Conservation (phyloP, 768 basidiomycete genomes). For the Panellus pusillus region DNA sequence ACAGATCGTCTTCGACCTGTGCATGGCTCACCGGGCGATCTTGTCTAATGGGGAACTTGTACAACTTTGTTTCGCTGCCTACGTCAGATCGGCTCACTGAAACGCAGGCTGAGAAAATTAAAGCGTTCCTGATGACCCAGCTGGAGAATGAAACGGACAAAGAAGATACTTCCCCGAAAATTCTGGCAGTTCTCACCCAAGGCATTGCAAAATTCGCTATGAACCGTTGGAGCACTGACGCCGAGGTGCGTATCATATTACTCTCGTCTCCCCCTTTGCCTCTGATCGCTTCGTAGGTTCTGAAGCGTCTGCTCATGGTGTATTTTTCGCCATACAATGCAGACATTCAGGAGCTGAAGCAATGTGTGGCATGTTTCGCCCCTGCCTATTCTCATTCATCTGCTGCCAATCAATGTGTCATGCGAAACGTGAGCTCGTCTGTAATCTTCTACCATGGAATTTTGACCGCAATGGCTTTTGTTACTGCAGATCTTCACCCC, state of each 20-base stretch:
- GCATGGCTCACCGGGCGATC: constrained; percentile 78
- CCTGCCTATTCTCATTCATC: constrained; percentile 86
- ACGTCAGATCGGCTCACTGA: background rate
- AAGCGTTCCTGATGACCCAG: constrained; percentile 55
- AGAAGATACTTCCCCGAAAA: constrained; percentile 32
- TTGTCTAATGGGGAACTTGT: constrained; percentile 42
- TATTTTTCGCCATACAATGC: constrained; percentile 82
- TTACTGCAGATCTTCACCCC: constrained; percentile 51
- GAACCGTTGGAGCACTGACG: constrained; percentile 71
- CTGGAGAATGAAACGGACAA: constrained; percentile 52
- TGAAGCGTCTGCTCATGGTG: constrained; percentile 40
- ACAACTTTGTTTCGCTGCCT: constrained; percentile 2
- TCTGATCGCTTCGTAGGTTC: constrained; percentile 39
- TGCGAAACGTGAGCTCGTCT: constrained; percentile 55
- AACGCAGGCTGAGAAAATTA: constrained; percentile 35
- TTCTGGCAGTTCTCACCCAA: constrained; percentile 71
- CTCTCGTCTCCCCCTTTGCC: constrained; percentile 38
- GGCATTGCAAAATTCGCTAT: constrained; percentile 88
- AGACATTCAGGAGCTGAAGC: constrained; percentile 80
- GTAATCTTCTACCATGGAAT: background rate
- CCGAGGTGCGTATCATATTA: constrained; percentile 48
- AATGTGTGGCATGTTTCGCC: constrained; percentile 86
- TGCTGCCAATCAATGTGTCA: constrained; percentile 65
- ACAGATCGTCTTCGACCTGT: constrained; percentile 81
- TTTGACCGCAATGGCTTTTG: no score